Base-by-base conservation (phyloP, 2,329 filamentous ascomycete genomes). In the Chrysoporthe cubensis region DNA sequence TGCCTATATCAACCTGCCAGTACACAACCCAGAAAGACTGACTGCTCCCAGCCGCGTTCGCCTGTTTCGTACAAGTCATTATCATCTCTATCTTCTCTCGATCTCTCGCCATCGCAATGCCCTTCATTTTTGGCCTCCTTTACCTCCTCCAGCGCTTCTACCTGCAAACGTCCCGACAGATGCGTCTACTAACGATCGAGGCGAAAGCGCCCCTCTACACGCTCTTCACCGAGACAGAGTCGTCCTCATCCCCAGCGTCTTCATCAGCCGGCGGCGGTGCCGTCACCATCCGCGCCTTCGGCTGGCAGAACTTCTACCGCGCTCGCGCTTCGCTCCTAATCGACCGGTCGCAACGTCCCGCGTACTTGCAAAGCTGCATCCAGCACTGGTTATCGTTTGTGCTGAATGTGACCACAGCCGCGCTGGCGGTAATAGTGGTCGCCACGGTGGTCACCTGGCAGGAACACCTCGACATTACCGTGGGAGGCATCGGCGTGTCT, bases 121-220 rank as follows among this genome's bases (percentile, higher is more conserved):
- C 46, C 14, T 48, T 48, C 18, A 18, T 16, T 6, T 48, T 48
- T 48, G 46, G 14, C 0, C 82, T 87, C 62, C 85, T 85, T 0
- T 73, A 83, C 2, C 72, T 86, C 2, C 67, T 82, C 0, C 86
- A 88, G 69, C 83, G 79, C 61, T 79, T 85, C 63, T 89, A 89
- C 70, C 78, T 89, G 2, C 80, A 84, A 0, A 89, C 87, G 0
- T 88, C 86, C 1, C 78, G 86, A 0, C 87, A 89, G 72, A 71
- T 89, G 2, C 81, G 87, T 64, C 80, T 87, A 18, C 74, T 89
- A 6, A 86, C 89, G 26, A 44, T 67, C 11, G 66, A 67, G 48
- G 56, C 44, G 2, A 60, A 52, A 18, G 66, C 66, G 8, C 66
- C 66, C 1, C 26, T 67, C 13, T 61, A 64, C 26, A 26, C 66